A percentile compares a stretch with the other conserved stretches of the same genome.
These are phyloP conservation scores for Phytophthora pisi DNA, from an alignment of 352 stramenopile species.

Conservation along the genomic window DNA sequence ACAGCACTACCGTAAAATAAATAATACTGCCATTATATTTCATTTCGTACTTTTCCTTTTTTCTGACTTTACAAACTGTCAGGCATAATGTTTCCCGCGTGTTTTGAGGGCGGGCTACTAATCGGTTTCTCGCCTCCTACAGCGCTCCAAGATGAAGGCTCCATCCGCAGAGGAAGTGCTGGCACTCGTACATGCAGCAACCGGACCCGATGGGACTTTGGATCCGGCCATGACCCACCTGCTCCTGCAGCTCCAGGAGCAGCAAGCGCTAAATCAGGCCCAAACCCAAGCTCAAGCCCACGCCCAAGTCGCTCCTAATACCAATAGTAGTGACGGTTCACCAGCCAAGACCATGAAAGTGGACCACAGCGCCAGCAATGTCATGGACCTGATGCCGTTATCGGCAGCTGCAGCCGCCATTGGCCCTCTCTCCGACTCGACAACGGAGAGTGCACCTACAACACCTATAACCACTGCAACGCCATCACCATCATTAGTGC, in stretches of 20 bases:
- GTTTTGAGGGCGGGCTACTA: slow-evolving; percentile 18
- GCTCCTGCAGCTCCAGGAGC: slow-evolving; percentile 56
- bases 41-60: too few relatives aligned
- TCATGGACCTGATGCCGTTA: slow-evolving; percentile 41
- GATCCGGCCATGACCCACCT: slow-evolving; percentile 63
- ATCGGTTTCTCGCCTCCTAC: slow-evolving; percentile 20
- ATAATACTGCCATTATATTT: background rate
- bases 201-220: slow-evolving; percentile 34
- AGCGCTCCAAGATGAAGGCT: slow-evolving; percentile 37
- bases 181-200: slow-evolving; percentile 56
- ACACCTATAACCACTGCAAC: background rate
- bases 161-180: slow-evolving; percentile 62
- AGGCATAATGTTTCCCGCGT: too few relatives aligned
- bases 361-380: background rate
- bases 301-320: background rate
- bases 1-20: too few relatives aligned
- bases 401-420: slow-evolving; percentile 28
- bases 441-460: slow-evolving; percentile 13
- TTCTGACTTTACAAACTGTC: too few relatives aligned
- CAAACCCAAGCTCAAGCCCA: slow-evolving; percentile 18
- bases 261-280: slow-evolving; percentile 37
- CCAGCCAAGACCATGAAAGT: slow-evolving; percentile 8
- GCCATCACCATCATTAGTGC: background rate
- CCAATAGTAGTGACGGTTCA: background rate
- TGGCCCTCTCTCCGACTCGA: slow-evolving; percentile 4